Evolutionary conservation across 805 yeast genomes (phyloP).

Genomic region (Kazachstania kunashirensis): DNA sequence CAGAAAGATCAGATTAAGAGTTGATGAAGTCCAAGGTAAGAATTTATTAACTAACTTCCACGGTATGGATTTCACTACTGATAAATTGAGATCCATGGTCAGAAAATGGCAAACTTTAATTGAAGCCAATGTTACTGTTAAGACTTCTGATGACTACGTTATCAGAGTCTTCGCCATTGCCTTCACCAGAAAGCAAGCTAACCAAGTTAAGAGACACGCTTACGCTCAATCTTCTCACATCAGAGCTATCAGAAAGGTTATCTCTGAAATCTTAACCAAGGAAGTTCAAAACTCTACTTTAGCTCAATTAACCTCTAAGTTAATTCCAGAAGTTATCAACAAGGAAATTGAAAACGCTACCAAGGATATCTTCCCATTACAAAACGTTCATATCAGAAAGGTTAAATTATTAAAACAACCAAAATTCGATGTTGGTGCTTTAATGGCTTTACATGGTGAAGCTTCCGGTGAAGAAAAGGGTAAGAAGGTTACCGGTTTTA

Average conservation of each 20-base stretch:
- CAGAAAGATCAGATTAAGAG: slow-evolving; percentile 95
- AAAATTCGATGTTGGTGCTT: slow-evolving; percentile 94
- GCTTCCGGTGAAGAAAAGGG: slow-evolving; percentile 86
- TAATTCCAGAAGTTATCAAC: slow-evolving; percentile 96
- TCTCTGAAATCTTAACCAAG: slow-evolving; percentile 90
- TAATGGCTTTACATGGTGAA: slow-evolving; percentile 96
- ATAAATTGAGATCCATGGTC: slow-evolving; percentile 92
- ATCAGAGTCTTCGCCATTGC: slow-evolving; percentile 94
- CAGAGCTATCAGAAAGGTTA: slow-evolving; percentile 94
- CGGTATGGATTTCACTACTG: slow-evolving; percentile 95
- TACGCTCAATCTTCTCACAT: slow-evolving; percentile 96
- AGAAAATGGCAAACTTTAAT: slow-evolving; percentile 98
- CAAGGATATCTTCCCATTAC: slow-evolving; percentile 90
- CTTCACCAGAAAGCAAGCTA: slow-evolving; percentile 94
- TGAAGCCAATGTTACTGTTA: slow-evolving; percentile 95
- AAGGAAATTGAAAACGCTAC: slow-evolving; percentile 97
- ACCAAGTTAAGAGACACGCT: slow-evolving; percentile 94
- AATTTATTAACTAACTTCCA: slow-evolving; percentile 98
- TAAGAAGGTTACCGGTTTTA: slow-evolving; percentile 92
- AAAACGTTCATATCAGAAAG: slow-evolving; percentile 97
- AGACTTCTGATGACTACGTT: slow-evolving; percentile 95
- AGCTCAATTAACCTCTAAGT: slow-evolving; percentile 92
- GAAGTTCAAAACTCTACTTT: slow-evolving; percentile 91
- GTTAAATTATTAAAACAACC: slow-evolving; percentile 97
- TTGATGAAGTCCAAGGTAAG: slow-evolving; percentile 98